Evolutionary conservation across 768 basidiomycete genomes (phyloP).

Genomic region (Rhizopogon vulgaris): DNA sequence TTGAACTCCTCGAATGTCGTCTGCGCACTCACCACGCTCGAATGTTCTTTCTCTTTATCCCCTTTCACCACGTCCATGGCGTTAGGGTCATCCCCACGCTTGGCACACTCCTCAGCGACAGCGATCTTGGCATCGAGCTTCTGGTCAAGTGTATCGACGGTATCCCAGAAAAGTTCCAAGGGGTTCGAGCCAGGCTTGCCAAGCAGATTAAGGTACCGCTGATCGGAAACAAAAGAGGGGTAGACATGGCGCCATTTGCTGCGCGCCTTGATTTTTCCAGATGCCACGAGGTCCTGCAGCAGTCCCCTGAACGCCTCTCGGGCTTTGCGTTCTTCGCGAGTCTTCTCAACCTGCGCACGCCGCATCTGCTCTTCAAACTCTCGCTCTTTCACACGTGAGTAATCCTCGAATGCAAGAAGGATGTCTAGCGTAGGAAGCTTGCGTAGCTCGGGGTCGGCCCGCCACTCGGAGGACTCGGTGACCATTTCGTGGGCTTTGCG

Average conservation of each 20-base stretch:
- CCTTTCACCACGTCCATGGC: slow-evolving; percentile 32
- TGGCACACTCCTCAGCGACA: slow-evolving; percentile 58
- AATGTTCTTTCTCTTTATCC: slow-evolving; percentile 22
- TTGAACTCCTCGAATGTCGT: slow-evolving; percentile 64
- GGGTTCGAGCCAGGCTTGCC: slow-evolving; percentile 94
- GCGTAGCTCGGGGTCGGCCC: slow-evolving; percentile 66
- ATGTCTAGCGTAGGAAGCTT: slow-evolving; percentile 88
- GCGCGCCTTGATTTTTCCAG: slow-evolving; percentile 67
- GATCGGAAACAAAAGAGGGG: slow-evolving; percentile 67
- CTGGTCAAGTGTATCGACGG: slow-evolving; percentile 82
- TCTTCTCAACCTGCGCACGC: slow-evolving; percentile 74
- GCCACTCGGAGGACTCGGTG: slow-evolving; percentile 73
- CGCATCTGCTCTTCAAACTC: slow-evolving; percentile 88
- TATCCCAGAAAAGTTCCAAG: slow-evolving; percentile 94
- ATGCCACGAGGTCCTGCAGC: slow-evolving; percentile 59
- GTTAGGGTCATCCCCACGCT: slow-evolving; percentile 30
- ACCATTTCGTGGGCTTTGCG: slow-evolving; percentile 75
- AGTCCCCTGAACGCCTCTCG: slow-evolving; percentile 89
- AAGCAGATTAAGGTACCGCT: slow-evolving; percentile 81
- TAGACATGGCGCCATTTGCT: slow-evolving; percentile 92
- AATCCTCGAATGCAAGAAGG: slow-evolving; percentile 90
- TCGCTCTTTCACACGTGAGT: slow-evolving; percentile 81
- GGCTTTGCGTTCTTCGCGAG: slow-evolving; percentile 80
- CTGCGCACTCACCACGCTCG: slow-evolving; percentile 40
- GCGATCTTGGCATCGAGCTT: slow-evolving; percentile 74